phyloP scores from a whole-genome alignment of 257 asterid genomes.

The Nicotiana otophora region DNA sequence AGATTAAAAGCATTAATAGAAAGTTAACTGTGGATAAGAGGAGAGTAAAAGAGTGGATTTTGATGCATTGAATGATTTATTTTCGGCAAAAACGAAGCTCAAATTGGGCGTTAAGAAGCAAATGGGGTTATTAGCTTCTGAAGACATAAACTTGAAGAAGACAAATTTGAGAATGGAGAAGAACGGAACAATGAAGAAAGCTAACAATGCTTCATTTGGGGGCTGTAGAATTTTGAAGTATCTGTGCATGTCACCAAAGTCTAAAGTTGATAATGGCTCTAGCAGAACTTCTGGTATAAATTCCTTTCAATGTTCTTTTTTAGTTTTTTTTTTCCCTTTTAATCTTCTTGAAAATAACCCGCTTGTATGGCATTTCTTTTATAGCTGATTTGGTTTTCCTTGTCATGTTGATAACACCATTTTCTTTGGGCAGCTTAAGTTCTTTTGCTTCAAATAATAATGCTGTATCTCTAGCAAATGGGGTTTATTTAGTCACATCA shows the following conservation, averaged over 20 bases:
- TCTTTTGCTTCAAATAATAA: background rate
- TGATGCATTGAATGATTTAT: conserved; percentile 21
- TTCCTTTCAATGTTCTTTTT: background rate
- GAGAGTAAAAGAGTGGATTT: conserved; percentile 23
- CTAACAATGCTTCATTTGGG: conserved; percentile 31
- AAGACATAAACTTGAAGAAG: conserved; percentile 24
- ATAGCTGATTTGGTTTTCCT: background rate
- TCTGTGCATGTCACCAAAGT: conserved; percentile 56
- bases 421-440: background rate
- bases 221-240: conserved; percentile 63
- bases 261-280: conserved; percentile 34
- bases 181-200: conserved; percentile 24
- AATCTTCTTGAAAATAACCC: background rate
- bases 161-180: too few species aligned
- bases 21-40: conserved; percentile 37
- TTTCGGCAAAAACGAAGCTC: conserved; percentile 14
- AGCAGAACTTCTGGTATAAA: conserved; percentile 57
- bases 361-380: background rate
- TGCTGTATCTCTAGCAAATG: background rate
- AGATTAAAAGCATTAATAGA: conserved; percentile 8
- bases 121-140: conserved; percentile 48
- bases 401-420: background rate
- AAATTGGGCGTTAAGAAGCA: conserved; percentile 27
- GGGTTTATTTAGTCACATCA: background rate
- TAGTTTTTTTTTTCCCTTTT: background rate